Percentiles rank a stretch among this genome's conserved stretches.
These are phyloP conservation scores for Hyphodiscus sp. DNA, from an alignment of 2,329 filamentous ascomycete species.

Conservation along the genomic window DNA sequence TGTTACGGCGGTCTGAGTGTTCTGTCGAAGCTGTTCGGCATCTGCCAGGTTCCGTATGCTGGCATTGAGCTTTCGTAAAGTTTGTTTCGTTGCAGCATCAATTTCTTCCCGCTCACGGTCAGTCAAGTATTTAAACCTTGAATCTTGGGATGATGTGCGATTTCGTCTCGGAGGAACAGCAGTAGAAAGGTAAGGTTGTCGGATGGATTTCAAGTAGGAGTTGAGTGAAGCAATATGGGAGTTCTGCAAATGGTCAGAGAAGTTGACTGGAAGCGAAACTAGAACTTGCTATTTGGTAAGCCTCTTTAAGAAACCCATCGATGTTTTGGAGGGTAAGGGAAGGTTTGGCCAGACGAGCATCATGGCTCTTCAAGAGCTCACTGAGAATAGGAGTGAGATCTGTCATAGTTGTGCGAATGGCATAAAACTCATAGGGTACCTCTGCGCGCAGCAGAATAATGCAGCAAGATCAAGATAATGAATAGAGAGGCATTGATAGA, in stretches of 20 bases:
- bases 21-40: slow-evolving; percentile 74
- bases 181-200: slow-evolving; percentile 86
- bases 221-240: slow-evolving; percentile 77
- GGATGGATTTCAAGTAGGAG: slow-evolving; percentile 72
- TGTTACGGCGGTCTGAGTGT: slow-evolving; percentile 65
- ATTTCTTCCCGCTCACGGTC: slow-evolving; percentile 80
- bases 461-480: background rate
- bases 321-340: slow-evolving; percentile 43
- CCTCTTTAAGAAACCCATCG: slow-evolving; percentile 88
- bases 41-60: slow-evolving; percentile 75
- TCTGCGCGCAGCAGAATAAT: background rate
- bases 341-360: slow-evolving; percentile 38
- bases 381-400: slow-evolving; percentile 66
- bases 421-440: background rate
- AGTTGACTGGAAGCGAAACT: slow-evolving; percentile 7
- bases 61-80: slow-evolving; percentile 78
- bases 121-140: slow-evolving; percentile 44
- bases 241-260: slow-evolving; percentile 50
- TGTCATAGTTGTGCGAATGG: slow-evolving; percentile 34
- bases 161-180: slow-evolving; percentile 52
- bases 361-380: slow-evolving; percentile 55
- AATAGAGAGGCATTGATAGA: background rate
- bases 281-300: slow-evolving; percentile 74
- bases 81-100: slow-evolving; percentile 77
- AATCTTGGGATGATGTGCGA: slow-evolving; percentile 21